A percentile compares a stretch with the other conserved stretches of the same genome.
These are phyloP conservation scores for Acacia concinna DNA, from an alignment of 331 rosid species.

Conservation along the genomic window DNA sequence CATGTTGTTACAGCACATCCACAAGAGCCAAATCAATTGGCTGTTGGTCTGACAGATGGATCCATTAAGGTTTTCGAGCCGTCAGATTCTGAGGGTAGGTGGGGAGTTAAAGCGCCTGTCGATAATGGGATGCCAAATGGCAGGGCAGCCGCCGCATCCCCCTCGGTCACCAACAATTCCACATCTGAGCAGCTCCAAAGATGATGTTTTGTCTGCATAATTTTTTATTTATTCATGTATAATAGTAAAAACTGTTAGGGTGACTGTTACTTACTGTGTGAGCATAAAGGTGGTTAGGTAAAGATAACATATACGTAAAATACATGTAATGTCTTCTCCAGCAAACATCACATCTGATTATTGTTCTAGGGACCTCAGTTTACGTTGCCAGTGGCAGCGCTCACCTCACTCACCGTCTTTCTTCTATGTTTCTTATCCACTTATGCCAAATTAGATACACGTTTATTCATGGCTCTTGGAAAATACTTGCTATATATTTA, in stretches of 20 bases:
- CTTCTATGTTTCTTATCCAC: background rate
- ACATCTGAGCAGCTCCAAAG: conserved; percentile 39
- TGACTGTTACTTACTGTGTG: conserved; percentile 25
- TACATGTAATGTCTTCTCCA: conserved; percentile 9
- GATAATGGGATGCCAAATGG: conserved; percentile 52
- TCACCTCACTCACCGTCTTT: background rate
- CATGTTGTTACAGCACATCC: conserved; percentile 69
- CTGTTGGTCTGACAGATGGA: conserved; percentile 71
- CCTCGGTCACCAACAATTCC: conserved; percentile 40
- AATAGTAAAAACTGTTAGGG: conserved; percentile 37
- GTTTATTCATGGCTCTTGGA: background rate
- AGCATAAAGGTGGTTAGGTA: conserved; percentile 35
- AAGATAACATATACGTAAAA: conserved; percentile 17
- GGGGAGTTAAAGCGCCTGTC: conserved; percentile 53
- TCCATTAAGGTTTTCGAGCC: conserved; percentile 73
- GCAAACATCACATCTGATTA: conserved; percentile 19
- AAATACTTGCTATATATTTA: background rate
- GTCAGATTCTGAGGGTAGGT: conserved; percentile 54
- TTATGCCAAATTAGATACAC: too few relatives aligned
- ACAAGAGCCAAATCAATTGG: conserved; percentile 62
- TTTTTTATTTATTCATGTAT: conserved; percentile 27
- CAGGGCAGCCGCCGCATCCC: conserved; percentile 45
- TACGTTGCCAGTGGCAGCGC: background rate
- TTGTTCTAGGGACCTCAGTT: conserved; percentile 18
- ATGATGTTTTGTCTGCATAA: conserved; percentile 31